Conservation (phyloP, 2,329 filamentous ascomycete genomes). For the Claviceps digitariae region DNA sequence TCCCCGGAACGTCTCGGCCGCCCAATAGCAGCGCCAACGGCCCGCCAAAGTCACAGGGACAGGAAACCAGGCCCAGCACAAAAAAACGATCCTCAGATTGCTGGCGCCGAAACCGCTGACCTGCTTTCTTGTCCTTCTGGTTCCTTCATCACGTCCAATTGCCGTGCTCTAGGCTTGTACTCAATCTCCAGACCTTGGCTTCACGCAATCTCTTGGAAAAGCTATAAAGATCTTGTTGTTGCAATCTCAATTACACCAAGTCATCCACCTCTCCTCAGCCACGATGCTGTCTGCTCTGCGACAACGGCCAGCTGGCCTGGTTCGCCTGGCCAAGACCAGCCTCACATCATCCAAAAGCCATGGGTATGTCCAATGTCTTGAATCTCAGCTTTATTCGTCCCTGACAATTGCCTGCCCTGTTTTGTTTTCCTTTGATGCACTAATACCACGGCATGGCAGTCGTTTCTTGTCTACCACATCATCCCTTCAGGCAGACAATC, state of each 20-base stretch:
- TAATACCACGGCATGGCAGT: constrained; percentile 16
- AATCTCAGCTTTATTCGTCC: background rate
- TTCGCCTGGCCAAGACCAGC: constrained; percentile 7
- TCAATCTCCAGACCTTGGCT: background rate
- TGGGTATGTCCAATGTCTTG: constrained; percentile 6
- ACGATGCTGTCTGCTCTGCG: constrained; percentile 12
- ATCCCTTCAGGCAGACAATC: constrained; percentile 33
- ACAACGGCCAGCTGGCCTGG: constrained; percentile 6
- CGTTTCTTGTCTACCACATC: constrained; percentile 38
- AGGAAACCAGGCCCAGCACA: constrained; percentile 24
- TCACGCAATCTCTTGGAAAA: background rate
- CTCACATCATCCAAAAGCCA: constrained; percentile 7
- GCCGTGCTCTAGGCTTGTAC: background rate
- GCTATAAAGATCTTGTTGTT: no score
- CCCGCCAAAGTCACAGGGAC: constrained; percentile 18
- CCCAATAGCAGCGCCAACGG: background rate
- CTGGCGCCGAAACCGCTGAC: constrained; percentile 17
- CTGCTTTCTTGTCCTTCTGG: constrained; percentile 8
- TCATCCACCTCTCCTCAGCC: background rate
- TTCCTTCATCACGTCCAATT: constrained; percentile 1
- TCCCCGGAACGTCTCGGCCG: background rate
- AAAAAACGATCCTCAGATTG: constrained; percentile 12
- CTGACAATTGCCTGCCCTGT: no score
- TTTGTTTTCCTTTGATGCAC: background rate
- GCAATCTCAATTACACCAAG: background rate